Evolutionary conservation across 352 stramenopile species (phyloP).

Genomic region (Globisporangium yorkense): DNA sequence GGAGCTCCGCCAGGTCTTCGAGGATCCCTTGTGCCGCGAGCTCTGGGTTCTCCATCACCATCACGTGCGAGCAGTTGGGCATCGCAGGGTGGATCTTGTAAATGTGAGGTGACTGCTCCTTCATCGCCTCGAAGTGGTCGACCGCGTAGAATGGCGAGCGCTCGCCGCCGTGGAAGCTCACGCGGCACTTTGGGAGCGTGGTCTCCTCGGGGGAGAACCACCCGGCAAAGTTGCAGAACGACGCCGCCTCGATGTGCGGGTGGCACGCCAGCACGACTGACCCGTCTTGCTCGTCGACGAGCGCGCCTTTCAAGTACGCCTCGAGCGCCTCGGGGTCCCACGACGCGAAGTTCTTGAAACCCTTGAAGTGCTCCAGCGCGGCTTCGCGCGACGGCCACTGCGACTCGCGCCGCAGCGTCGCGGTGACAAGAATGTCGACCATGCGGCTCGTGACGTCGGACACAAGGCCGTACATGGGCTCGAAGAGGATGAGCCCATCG

Average conservation of each 20-base stretch:
- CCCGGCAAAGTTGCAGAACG: constrained; percentile 28
- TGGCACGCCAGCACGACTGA: constrained; percentile 26
- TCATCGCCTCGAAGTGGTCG: constrained; percentile 18
- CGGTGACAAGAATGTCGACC: constrained; percentile 23
- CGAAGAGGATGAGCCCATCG: constrained; percentile 36
- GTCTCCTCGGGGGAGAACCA: constrained; percentile 24
- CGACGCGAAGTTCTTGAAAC: constrained; percentile 25
- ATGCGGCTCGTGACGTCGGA: constrained; percentile 10
- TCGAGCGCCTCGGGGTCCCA: constrained; percentile 34
- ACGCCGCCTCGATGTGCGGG: constrained; percentile 28
- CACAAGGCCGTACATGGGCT: constrained; percentile 28
- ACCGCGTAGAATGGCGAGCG: constrained; percentile 27
- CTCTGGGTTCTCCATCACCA: constrained; percentile 33
- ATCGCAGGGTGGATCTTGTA: constrained; percentile 25
- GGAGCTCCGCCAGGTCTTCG: constrained; percentile 18
- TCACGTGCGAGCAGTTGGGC: constrained; percentile 23
- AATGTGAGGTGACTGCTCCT: constrained; percentile 17
- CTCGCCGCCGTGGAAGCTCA: constrained; percentile 28
- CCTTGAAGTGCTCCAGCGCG: constrained; percentile 21
- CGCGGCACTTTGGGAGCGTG: constrained; percentile 22
- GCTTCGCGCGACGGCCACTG: constrained; percentile 24
- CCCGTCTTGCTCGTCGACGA: constrained; percentile 23
- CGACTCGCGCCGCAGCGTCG: constrained; percentile 24
- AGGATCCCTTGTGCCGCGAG: constrained; percentile 21
- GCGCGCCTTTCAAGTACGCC: constrained; percentile 22